phyloP scores from a whole-genome alignment of 192 early-diverging fungal species.

The Funneliformis geosporum region DNA sequence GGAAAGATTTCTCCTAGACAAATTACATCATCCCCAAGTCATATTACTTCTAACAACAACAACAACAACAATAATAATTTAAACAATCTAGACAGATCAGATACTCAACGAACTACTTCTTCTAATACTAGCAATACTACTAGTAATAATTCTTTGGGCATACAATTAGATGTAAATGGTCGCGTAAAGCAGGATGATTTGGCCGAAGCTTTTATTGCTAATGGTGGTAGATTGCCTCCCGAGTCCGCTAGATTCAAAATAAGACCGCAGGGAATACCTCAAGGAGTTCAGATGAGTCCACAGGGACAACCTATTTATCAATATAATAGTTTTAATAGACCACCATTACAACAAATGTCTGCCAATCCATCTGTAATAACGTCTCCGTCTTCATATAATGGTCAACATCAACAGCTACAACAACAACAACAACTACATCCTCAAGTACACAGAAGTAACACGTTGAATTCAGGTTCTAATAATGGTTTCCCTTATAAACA shows the following conservation, averaged over 20 bases:
- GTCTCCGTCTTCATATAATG: too few species aligned
- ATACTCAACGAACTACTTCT: background rate
- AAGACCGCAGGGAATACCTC: background rate
- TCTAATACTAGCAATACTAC: background rate
- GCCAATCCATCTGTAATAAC: too few species aligned
- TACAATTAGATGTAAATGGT: constrained; percentile 21
- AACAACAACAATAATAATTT: background rate
- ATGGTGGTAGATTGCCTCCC: constrained; percentile 17
- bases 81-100: background rate
- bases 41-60: background rate
- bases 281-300: background rate
- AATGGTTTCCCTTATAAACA: background rate
- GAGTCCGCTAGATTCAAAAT: constrained; percentile 21
- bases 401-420: too few species aligned
- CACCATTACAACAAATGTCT: too few species aligned
- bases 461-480: background rate
- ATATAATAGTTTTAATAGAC: background rate
- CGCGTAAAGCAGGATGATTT: constrained; percentile 29
- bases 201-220: constrained; percentile 17
- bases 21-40: background rate
- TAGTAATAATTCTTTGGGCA: constrained; percentile 21
- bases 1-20: constrained; percentile 25
- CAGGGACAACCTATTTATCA: background rate
- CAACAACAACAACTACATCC: background rate
- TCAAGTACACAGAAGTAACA: background rate